phyloP scores from a whole-genome alignment of 2,329 filamentous ascomycete species.

The Colletotrichum shisoi region DNA sequence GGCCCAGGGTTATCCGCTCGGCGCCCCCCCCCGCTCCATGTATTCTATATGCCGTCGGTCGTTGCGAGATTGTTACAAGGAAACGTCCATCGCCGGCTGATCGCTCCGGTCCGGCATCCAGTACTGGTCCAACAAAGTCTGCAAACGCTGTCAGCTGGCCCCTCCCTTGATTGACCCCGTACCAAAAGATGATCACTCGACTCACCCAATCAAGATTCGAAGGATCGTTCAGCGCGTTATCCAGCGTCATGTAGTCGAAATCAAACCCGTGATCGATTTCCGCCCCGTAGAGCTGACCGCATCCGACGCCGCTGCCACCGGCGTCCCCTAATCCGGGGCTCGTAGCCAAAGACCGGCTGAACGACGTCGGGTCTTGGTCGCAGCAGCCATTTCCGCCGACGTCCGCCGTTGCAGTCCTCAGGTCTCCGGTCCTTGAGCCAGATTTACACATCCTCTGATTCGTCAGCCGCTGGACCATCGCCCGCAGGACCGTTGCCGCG shows the following conservation, averaged over 20 bases:
- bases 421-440: not conserved
- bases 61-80: not conserved
- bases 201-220: conserved; percentile 54
- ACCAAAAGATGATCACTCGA: conserved; percentile 1
- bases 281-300: not conserved
- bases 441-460: not conserved
- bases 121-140: conserved; percentile 47
- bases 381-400: conserved; percentile 31
- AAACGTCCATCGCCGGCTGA: conserved; percentile 12
- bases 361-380: conserved; percentile 42
- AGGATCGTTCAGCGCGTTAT: conserved; percentile 49
- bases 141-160: conserved; percentile 7
- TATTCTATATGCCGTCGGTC: not conserved
- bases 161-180: not conserved
- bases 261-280: conserved; percentile 43
- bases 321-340: not conserved
- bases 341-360: not conserved
- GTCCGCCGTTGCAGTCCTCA: conserved; percentile 24
- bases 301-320: not conserved
- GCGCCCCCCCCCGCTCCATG: too few relatives aligned
- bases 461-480: conserved; percentile 47
- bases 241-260: conserved; percentile 49
- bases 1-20: too few relatives aligned
- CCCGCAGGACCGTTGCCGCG: conserved; percentile 53
- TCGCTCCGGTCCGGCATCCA: conserved; percentile 32